phyloP scores from a whole-genome alignment of 2,329 filamentous ascomycete genomes.

The Ophiostoma sp. region DNA sequence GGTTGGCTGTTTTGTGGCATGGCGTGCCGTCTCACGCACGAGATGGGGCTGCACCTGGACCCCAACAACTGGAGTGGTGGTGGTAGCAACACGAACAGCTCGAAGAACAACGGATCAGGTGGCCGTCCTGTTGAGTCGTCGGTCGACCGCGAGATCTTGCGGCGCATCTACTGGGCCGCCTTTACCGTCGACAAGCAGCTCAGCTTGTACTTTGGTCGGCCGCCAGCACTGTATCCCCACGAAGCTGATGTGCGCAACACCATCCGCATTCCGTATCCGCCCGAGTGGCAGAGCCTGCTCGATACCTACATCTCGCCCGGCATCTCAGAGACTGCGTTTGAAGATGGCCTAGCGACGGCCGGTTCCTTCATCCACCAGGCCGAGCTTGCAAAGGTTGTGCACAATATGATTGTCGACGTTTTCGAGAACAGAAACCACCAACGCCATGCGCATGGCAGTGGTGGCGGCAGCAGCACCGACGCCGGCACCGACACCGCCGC shows the following conservation, averaged over 20 bases:
- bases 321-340: constrained; percentile 42
- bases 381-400: constrained; percentile 45
- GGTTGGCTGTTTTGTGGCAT: constrained; percentile 50
- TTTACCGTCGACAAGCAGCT: constrained; percentile 48
- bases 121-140: constrained; percentile 30
- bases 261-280: constrained; percentile 44
- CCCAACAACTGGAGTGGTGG: constrained; percentile 45
- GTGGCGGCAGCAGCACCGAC: not conserved
- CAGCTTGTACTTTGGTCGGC: constrained; percentile 47
- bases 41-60: constrained; percentile 49
- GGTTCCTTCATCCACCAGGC: constrained; percentile 44
- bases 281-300: constrained; percentile 43
- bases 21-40: constrained; percentile 47
- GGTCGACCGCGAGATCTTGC: constrained; percentile 44
- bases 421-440: constrained; percentile 38
- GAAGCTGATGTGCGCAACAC: constrained; percentile 47
- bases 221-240: constrained; percentile 45
- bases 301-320: constrained; percentile 44
- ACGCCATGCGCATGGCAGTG: constrained; percentile 29
- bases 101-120: not conserved
- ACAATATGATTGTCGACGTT: constrained; percentile 41
- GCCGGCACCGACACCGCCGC: not conserved
- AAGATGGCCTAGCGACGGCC: constrained; percentile 42
- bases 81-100: not conserved
- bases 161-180: constrained; percentile 47